Percentiles rank a stretch among this genome's conserved stretches.
Conservation (phyloP, 2,329 filamentous ascomycete genomes). For the Diaporthe sp. region DNA sequence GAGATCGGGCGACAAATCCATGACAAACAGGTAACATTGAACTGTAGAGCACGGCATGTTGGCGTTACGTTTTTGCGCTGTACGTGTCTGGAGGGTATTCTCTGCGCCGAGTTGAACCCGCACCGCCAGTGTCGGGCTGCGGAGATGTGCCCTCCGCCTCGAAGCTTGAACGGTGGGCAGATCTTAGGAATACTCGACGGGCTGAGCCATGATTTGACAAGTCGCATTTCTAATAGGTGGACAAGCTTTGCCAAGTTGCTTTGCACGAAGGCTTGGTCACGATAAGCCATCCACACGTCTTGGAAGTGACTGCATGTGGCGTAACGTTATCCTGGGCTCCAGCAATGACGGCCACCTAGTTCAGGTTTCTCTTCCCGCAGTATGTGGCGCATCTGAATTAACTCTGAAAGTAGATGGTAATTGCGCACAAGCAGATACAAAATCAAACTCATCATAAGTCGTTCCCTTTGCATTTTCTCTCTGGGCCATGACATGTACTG, state of each 20-base stretch:
- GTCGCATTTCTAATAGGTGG: not conserved
- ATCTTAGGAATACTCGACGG: not conserved
- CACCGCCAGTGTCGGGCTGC: not conserved
- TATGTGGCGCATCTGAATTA: not conserved
- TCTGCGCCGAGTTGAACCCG: not conserved
- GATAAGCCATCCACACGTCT: not conserved
- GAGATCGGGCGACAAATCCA: not conserved
- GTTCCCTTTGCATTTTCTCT: not conserved
- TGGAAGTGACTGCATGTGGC: not conserved
- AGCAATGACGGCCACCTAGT: not conserved
- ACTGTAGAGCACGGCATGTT: not conserved
- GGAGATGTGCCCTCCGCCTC: not conserved
- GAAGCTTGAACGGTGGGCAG: not conserved
- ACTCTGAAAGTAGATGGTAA: not conserved
- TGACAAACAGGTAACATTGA: not conserved
- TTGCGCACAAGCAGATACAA: not conserved
- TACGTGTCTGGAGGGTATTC: not conserved
- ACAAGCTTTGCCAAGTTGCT: constrained; percentile 18
- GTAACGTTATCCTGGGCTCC: not conserved
- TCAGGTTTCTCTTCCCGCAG: not conserved
- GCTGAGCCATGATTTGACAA: not conserved
- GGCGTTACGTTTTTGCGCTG: not conserved
- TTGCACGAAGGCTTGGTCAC: not conserved
- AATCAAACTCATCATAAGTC: not conserved
- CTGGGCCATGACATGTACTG: constrained; percentile 21